Evolutionary conservation across 148 eudicot species (phyloP), one percentile per base, ranked within the genome.

Genomic region (Euryodendron excelsum): DNA sequence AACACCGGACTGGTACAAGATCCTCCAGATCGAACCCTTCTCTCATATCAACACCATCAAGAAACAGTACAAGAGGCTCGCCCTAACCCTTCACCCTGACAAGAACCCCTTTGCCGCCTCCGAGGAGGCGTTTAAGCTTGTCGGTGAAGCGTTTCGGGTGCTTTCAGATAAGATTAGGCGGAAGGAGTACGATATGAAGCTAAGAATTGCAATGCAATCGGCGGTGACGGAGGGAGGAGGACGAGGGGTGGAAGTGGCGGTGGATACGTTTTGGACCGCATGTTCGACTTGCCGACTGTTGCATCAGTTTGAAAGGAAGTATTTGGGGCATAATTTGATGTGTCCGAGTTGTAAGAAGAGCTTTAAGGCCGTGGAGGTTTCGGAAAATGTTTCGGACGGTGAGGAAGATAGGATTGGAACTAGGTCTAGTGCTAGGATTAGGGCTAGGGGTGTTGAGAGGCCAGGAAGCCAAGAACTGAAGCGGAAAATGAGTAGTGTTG

Each of bases 231-330:
- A 18, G 59, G 85, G 47, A 18, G 55, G 41, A 0, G 56, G 10
- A 47, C 72, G 68, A 52, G 81, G 37, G 2, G 81, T 4, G 13
- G 83, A 10, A 70, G 86, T 3, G 73, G 78, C 5, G 56, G 75
- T 3, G 28, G 85, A 77, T 39, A 68, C 78, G 79, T 92, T 92
- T 76, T 82, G 87, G 92, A 86, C 93, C 1, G 83, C 73, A 62
- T 92, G 97, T 79, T 75, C 86, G 59, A 71, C 58, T 4, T 92
- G 97, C 41, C 44, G 84, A 74, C 61, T 85, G 83, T 56, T 82
- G 77, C 91, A 90, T 69, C 67, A 81, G 87, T 90, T 90, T 76
- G 89, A 92, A 80, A 89, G 89, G 91, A 88, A 78, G 87, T 92
- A 90, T 83, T 86, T 89, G 77, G 94, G 89, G 74, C 88, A 84